A percentile compares a stretch with the other conserved stretches of the same genome.
phyloP scores from a whole-genome alignment of 176 grass and related monocot genomes.

The Tillandsia leiboldiana region DNA sequence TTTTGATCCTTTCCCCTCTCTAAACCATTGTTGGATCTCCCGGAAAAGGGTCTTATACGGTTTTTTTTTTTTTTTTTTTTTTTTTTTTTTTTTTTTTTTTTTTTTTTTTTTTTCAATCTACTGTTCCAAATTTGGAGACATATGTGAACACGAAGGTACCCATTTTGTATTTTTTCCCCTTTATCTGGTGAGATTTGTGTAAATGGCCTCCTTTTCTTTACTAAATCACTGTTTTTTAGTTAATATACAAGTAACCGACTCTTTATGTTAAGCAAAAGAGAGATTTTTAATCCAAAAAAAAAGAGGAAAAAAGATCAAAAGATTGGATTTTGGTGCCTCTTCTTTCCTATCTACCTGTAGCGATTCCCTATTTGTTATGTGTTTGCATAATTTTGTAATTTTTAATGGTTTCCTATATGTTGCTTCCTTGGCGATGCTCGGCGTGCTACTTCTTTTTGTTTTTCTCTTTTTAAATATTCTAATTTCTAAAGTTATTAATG shows the following conservation, averaged over 20 bases:
- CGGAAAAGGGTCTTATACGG: not conserved
- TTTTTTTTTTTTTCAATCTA: not conserved
- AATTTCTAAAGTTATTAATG: too few species aligned
- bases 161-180: not conserved
- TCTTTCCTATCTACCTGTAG: not conserved
- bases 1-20: slow-evolving; percentile 16
- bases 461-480: too few species aligned
- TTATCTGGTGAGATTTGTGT: slow-evolving; percentile 1
- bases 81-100: not conserved
- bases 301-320: not conserved
- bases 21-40: slow-evolving; percentile 4
- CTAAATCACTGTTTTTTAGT: not conserved
- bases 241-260: not conserved
- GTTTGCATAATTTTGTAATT: too few species aligned
- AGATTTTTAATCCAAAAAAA: not conserved
- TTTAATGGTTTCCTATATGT: too few species aligned
- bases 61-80: not conserved
- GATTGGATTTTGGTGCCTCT: not conserved
- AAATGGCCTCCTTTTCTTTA: not conserved
- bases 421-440: too few species aligned
- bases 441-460: too few species aligned
- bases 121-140: not conserved
- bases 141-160: not conserved
- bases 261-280: not conserved
- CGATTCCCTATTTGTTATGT: too few species aligned